Base-by-base conservation (phyloP, 2,329 filamentous ascomycete genomes). In the Pestalotiopsis sp. region DNA sequence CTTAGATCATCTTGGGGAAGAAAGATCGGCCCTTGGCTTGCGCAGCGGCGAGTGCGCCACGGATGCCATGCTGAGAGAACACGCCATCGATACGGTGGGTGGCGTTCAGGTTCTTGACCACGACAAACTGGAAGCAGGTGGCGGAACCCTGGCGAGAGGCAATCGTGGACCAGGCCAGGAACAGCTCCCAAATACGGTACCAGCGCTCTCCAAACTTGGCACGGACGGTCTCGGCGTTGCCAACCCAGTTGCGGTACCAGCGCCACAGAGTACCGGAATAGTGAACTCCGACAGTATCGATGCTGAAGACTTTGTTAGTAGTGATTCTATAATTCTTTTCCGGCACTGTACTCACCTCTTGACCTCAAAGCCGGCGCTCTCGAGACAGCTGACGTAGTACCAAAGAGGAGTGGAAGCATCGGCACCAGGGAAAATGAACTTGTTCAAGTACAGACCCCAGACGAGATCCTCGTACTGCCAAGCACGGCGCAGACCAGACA, bases 401-500 rank as follows among this genome's bases (percentile, higher is more conserved):
- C 93, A 93, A 64, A 98, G 90, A 65, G 95, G 95, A 68, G 93
- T 97, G 59, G 93, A 97, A 66, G 95, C 95, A 79, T 98, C 95
- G 62, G 95, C 95, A 79, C 95, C 95, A 56, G 94, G 95, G 88
- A 98, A 98, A 81, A 98, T 88, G 83, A 97, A 97, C 85, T 97
- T 97, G 91, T 97, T 98, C 93, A 98, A 95, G 88, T 97, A 98
- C 56, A 97, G 88, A 80, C 95, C 95, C 95, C 95, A 97, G 81
- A 94, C 92, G 66, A 97, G 88, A 83, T 97, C 95, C 87, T 98
- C 94, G 79, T 97, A 97, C 82, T 97, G 95, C 95, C 95, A 98
- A 72, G 88, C 86, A 86, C 95, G 96, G 75, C 95, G 91, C 73
- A 98, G 88, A 83, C 95, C 95, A 75, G 94, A 93, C 75, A 96